A percentile compares a stretch with the other conserved stretches of the same genome.
Conservation (phyloP, 495 filamentous ascomycete species). For the Tirmania nivea region DNA sequence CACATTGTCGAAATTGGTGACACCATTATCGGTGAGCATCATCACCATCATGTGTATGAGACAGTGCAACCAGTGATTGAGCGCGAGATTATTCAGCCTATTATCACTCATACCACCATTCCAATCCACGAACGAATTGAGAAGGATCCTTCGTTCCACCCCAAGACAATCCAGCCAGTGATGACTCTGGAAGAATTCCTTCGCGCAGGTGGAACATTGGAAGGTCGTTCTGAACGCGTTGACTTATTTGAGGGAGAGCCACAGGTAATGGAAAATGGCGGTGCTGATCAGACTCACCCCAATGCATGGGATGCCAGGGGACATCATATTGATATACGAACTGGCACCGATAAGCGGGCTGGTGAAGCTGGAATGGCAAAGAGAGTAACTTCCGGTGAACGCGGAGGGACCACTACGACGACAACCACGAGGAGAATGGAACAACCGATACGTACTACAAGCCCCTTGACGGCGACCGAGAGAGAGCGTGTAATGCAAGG, state of each 20-base stretch:
- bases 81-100: slow-evolving; percentile 41
- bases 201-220: slow-evolving; percentile 32
- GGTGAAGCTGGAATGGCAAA: too few species aligned
- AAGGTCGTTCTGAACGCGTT: slow-evolving; percentile 21
- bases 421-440: too few species aligned
- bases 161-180: slow-evolving; percentile 33
- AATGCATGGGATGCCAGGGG: slow-evolving; percentile 1
- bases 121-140: slow-evolving; percentile 46
- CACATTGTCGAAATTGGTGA: slow-evolving; percentile 25
- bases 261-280: slow-evolving; percentile 16
- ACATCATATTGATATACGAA: neutral
- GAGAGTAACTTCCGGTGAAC: too few species aligned
- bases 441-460: too few species aligned
- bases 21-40: slow-evolving; percentile 35
- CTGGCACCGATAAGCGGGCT: too few species aligned
- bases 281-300: slow-evolving; percentile 12
- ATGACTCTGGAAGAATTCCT: slow-evolving; percentile 39
- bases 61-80: slow-evolving; percentile 44
- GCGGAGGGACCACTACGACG: too few species aligned
- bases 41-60: slow-evolving; percentile 42
- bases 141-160: slow-evolving; percentile 37
- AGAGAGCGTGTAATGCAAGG: too few species aligned
- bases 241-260: slow-evolving; percentile 13
- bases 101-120: slow-evolving; percentile 43
- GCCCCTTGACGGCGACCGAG: too few species aligned